Evolutionary conservation across 768 basidiomycete genomes (phyloP), one percentile per base, ranked within the genome.

Genomic region (Rhizopogon salebrosus): DNA sequence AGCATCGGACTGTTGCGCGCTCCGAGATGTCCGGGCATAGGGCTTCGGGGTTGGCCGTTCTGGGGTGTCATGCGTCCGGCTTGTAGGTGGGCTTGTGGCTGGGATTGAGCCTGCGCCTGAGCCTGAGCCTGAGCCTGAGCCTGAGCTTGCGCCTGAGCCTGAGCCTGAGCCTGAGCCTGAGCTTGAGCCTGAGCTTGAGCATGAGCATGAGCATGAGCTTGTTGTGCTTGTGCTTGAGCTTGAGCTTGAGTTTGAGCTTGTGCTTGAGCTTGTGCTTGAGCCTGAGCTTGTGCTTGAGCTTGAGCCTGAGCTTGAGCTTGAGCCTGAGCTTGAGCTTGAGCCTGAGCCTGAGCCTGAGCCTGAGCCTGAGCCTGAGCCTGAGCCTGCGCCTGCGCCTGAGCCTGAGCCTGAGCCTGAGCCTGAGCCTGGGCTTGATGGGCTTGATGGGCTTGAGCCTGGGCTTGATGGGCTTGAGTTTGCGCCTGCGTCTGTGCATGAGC

Each of bases 321-420:
- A 13, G 49, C 43, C 2, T 52, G 57, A 18, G 34, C 38, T 6
- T 37, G 40, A 0, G 11, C 13, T 14, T 27, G 45, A 6, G 26
- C 37, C 18, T 68, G 67, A 7, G 57, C 62, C 8, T 54, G 60
- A 6, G 65, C 60, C 7, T 64, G 72, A 11, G 37, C 54, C 41
- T 60, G 63, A 45, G 46, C 38, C 23, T 51, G 43, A n/a, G 51
- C 57, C 11, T 57, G 48, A 0, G 51, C 22, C 31, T 65, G 70
- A 16, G 63, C 68, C 37, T 65, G 63, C 0, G 68, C 71, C n/a
- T 64, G 68, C 10, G 76, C 70, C 31, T 69, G 72, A 0, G 72
- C 74, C 14, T 75, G 77, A 1, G 74, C 76, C 42, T 72, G 70
- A 6, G 80, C 80, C 57, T 89, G 22, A 34, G 57, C 50, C 49